phyloP scores from a whole-genome alignment of 2,329 filamentous ascomycete genomes.

The Ophiosphaerella korrae region DNA sequence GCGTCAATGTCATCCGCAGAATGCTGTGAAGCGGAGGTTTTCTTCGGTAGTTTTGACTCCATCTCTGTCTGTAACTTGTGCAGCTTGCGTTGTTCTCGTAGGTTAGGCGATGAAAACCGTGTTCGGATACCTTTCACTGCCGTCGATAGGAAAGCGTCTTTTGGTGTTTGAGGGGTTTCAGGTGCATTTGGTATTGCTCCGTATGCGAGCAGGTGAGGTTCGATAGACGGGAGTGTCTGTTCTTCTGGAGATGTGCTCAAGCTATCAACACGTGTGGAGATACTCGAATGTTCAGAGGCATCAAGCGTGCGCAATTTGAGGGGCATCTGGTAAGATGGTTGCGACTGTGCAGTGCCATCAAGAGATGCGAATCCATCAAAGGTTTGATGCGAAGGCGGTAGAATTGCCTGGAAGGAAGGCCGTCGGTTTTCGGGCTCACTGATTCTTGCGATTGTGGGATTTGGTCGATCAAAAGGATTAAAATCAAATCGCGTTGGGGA shows the following conservation, averaged over 20 bases:
- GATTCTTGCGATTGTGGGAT: conserved; percentile 20
- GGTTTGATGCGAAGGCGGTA: conserved; percentile 40
- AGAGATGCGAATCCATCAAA: conserved; percentile 44
- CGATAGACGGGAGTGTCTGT: conserved; percentile 11
- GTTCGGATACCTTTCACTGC: conserved; percentile 39
- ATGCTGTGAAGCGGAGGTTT: conserved; percentile 30
- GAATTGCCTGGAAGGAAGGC: conserved; percentile 45
- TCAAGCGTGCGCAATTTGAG: conserved; percentile 13
- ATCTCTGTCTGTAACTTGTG: conserved; percentile 49
- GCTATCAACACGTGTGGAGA: conserved; percentile 29
- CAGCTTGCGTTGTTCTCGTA: conserved; percentile 45
- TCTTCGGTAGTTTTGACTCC: conserved; percentile 42
- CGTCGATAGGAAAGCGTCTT: conserved; percentile 34
- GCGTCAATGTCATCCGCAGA: conserved; percentile 54
- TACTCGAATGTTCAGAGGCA: conserved; percentile 11
- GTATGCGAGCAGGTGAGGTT: conserved; percentile 12
- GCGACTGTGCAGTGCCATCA: conserved; percentile 39
- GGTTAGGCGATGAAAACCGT: conserved; percentile 48
- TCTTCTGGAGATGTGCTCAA: conserved; percentile 26
- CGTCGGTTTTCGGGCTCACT: conserved; percentile 32
- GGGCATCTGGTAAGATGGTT: conserved; percentile 23
- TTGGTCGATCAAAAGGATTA: conserved; percentile 32
- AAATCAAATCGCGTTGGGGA: conserved; percentile 52
- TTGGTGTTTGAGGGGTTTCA: conserved; percentile 19
- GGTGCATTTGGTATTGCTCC: conserved; percentile 17